Evolutionary conservation across 352 stramenopile genomes (phyloP).

Genomic region (Phytopythium helicoides): DNA sequence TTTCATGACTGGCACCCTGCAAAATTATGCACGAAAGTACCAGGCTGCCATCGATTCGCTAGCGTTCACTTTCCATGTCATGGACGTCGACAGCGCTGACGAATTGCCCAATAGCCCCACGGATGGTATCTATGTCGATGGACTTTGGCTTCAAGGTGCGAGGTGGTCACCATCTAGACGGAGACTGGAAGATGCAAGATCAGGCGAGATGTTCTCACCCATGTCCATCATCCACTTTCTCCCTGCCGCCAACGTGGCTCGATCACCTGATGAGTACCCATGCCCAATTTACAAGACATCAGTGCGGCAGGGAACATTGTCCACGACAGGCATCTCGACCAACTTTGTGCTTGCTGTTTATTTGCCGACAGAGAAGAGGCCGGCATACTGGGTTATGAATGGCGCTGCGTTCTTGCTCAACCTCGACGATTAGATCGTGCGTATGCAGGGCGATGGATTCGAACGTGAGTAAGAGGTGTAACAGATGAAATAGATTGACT

Average conservation of each 20-base stretch:
- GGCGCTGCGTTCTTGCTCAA: conserved; percentile 93
- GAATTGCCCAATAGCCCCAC: conserved; percentile 63
- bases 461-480: no score
- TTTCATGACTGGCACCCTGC: conserved; percentile 95
- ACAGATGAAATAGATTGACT: no score
- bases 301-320: conserved; percentile 89
- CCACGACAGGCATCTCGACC: conserved; percentile 92
- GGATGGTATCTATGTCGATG: conserved; percentile 92
- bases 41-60: conserved; percentile 94
- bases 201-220: conserved; percentile 91
- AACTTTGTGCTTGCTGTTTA: conserved; percentile 94
- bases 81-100: conserved; percentile 54
- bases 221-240: conserved; percentile 92
- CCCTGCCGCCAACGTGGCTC: conserved; percentile 76
- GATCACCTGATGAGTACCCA: conserved; percentile 67
- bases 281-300: conserved; percentile 96
- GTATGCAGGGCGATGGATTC: no score
- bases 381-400: conserved; percentile 92
- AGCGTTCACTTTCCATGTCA: conserved; percentile 88
- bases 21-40: conserved; percentile 95
- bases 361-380: conserved; percentile 77
- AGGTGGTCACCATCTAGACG: conserved; percentile 75
- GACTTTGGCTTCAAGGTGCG: conserved; percentile 87
- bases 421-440: conserved; percentile 83
- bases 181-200: conserved; percentile 77